Conservation (phyloP, 345 rosid species). For the Theobroma cacao region DNA sequence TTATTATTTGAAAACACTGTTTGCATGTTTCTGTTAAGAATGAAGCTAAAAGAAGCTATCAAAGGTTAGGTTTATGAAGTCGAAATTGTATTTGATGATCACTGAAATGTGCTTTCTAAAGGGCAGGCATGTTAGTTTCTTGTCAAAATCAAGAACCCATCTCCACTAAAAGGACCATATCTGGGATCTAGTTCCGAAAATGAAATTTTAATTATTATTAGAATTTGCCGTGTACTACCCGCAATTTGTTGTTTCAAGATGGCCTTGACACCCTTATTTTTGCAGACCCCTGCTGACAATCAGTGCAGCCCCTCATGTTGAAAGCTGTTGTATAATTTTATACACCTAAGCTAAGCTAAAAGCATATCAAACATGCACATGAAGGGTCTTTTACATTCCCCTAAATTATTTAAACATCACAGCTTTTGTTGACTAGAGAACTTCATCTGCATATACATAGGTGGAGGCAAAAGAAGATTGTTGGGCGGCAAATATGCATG, state of each 20-base stretch:
- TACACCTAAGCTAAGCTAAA: not conserved
- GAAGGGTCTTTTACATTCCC: not conserved
- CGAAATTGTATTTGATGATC: not conserved
- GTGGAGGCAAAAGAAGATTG: not conserved
- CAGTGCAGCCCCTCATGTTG: not conserved
- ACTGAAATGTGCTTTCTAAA: constrained; percentile 10
- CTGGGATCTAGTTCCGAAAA: constrained; percentile 32
- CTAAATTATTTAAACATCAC: not conserved
- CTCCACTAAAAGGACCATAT: constrained; percentile 25
- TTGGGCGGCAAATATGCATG: not conserved
- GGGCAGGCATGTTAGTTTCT: constrained; percentile 56
- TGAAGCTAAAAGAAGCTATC: constrained; percentile 8
- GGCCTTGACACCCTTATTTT: not conserved
- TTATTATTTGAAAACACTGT: not conserved
- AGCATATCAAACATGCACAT: not conserved
- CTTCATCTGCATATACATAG: no score
- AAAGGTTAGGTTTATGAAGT: constrained; percentile 3
- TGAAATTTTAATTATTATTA: constrained; percentile 18
- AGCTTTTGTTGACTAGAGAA: not conserved
- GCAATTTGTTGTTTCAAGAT: constrained; percentile 31
- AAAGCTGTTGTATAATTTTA: not conserved
- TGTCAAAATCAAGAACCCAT: constrained; percentile 62
- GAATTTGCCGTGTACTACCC: constrained; percentile 43
- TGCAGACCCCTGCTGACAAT: not conserved
- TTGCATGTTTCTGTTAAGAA: constrained; percentile 1